Percentiles rank a stretch among this genome's conserved stretches.
Conservation (phyloP, 805 yeast genomes). For the Candida endomychidarum region DNA sequence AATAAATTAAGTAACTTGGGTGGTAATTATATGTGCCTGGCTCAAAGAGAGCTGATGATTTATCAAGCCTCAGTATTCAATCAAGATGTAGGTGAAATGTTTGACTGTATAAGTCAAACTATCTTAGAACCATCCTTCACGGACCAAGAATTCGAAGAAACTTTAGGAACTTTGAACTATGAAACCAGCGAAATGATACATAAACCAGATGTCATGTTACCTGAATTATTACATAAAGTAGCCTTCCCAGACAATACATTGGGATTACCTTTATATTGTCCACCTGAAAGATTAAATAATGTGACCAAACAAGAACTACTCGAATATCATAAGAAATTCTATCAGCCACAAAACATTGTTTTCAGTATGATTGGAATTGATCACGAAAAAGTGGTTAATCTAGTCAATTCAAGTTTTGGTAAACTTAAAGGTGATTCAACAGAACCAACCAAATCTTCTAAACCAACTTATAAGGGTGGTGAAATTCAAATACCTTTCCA, state of each 20-base stretch:
- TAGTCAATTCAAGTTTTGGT: conserved; percentile 64
- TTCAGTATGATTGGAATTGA: conserved; percentile 86
- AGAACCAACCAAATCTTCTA: conserved; percentile 8
- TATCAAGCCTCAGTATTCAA: conserved; percentile 96
- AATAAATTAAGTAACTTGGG: conserved; percentile 77
- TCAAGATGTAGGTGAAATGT: conserved; percentile 77
- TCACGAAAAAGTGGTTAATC: conserved; percentile 63
- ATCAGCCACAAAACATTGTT: conserved; percentile 77
- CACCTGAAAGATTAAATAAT: conserved; percentile 59
- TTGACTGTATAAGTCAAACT: conserved; percentile 72
- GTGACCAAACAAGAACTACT: conserved; percentile 54
- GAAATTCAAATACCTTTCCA: conserved; percentile 39
- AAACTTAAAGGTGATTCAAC: conserved; percentile 24
- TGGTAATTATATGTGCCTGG: conserved; percentile 91
- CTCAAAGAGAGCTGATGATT: conserved; percentile 87
- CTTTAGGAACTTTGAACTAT: conserved; percentile 69
- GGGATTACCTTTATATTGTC: conserved; percentile 85
- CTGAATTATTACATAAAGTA: conserved; percentile 84
- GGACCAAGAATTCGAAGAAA: conserved; percentile 70
- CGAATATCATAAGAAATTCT: conserved; percentile 63
- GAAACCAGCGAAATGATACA: conserved; percentile 81
- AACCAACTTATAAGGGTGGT: conserved; percentile 48
- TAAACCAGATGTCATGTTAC: conserved; percentile 81
- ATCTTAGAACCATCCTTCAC: conserved; percentile 68
- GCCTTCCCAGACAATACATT: conserved; percentile 74